A percentile compares a stretch with the other conserved stretches of the same genome.
phyloP scores from a whole-genome alignment of 2,329 filamentous ascomycete genomes.

The Aspergillus uvarum region DNA sequence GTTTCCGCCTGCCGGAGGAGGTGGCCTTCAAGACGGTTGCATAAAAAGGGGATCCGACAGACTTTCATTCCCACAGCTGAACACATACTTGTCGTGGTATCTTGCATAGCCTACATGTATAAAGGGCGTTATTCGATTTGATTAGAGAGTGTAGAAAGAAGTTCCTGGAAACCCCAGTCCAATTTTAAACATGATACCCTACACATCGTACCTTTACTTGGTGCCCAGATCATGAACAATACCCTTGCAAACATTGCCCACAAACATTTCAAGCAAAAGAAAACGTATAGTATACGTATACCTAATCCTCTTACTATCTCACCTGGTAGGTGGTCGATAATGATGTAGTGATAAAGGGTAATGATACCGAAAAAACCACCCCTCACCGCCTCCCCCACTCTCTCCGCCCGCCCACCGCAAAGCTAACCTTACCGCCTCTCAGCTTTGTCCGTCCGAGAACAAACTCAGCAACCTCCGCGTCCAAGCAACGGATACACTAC shows the following conservation, averaged over 20 bases:
- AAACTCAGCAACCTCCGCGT: background rate
- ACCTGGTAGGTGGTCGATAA: background rate
- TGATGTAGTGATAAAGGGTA: background rate
- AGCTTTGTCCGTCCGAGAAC: background rate
- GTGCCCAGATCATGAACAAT: too few relatives aligned
- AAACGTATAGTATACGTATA: background rate
- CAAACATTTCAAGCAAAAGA: background rate
- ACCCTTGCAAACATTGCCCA: too few relatives aligned
- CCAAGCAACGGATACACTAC: too few relatives aligned
- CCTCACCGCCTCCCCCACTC: background rate
- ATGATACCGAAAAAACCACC: too few relatives aligned
- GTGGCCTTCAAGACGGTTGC: conserved; percentile 66
- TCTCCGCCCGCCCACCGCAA: too few relatives aligned
- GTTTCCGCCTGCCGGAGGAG: conserved; percentile 76
- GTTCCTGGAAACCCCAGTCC: background rate
- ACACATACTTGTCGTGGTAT: conserved; percentile 17
- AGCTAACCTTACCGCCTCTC: too few relatives aligned
- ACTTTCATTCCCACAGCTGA: conserved; percentile 11
- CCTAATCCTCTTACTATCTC: too few relatives aligned
- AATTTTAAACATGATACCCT: background rate
- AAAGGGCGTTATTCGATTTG: background rate
- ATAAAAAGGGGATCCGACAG: background rate
- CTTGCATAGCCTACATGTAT: background rate
- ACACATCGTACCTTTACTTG: background rate
- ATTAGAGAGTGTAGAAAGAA: background rate